Evolutionary conservation across 768 basidiomycete species (phyloP).

Genomic region (Suillus subaureus): DNA sequence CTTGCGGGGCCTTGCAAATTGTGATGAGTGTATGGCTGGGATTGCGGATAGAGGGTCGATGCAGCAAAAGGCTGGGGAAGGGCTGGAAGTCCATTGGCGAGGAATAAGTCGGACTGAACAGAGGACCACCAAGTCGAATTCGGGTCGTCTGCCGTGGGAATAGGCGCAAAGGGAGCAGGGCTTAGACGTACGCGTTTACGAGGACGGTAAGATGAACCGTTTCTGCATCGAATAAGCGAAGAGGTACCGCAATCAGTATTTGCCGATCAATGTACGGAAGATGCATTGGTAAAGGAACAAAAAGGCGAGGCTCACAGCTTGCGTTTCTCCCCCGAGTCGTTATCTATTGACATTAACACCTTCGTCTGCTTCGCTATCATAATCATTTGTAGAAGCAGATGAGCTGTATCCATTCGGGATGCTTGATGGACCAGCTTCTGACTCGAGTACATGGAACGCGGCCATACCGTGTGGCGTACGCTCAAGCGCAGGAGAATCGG

Average conservation of each 20-base stretch:
- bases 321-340: constrained; percentile 59
- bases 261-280: neutral
- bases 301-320: constrained; percentile 47
- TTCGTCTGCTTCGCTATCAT: constrained; percentile 42
- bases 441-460: constrained; percentile 61
- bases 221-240: constrained; percentile 34
- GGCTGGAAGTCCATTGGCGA: constrained; percentile 65
- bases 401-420: constrained; percentile 30
- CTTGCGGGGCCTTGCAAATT: constrained; percentile 11
- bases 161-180: constrained; percentile 10
- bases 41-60: constrained; percentile 13
- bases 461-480: constrained; percentile 79
- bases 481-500: constrained; percentile 66
- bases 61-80: constrained; percentile 45
- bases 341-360: constrained; percentile 33
- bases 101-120: constrained; percentile 58
- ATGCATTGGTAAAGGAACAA: neutral
- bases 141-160: constrained; percentile 45
- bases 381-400: constrained; percentile 23
- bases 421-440: constrained; percentile 35
- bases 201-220: constrained; percentile 42
- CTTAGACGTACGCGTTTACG: constrained; percentile 63
- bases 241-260: constrained; percentile 2
- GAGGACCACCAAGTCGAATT: constrained; percentile 77
- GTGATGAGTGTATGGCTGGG: constrained; percentile 22